Base-by-base conservation (phyloP, 2,329 filamentous ascomycete genomes). In the Dichotomopilus funicola region DNA sequence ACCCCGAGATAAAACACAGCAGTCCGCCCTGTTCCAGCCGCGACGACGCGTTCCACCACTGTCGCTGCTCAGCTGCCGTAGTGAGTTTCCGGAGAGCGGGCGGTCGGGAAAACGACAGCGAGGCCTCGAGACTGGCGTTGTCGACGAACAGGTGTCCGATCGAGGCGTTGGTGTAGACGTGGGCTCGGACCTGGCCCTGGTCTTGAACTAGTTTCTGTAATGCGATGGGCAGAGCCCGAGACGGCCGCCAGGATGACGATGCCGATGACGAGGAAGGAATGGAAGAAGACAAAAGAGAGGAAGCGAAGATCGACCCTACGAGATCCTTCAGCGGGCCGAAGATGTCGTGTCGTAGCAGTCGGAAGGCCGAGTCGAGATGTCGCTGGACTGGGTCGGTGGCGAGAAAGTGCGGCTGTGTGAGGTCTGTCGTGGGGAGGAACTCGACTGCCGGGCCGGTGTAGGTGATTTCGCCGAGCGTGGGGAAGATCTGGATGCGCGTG, bases 391-490 rank as follows among this genome's bases (percentile, higher is more conserved):
- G 51, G 13, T 61, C 59, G 2, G 5, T 27, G 19, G 19, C 75
- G 3, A 65, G 60, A 12, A 72, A 64, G 59, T 79, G 73, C 55
- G 71, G 72, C 7, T 67, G 66, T 0, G 66, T 63, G 2, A 72
- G 62, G 61, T 78, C 71, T 2, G 64, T 72, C 4, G 63, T 67
- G 0, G 69, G 71, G 2, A 77, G 65, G 52, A 74, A 77, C 52
- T 78, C 73, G 19, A 3, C 2, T 27, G 19, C 19, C 4, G 57
- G 46, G 6, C 66, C 62, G 1, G 62, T 33, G 33, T 47, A 64
- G 67, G 11, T 62, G 42, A 78, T 73, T 52, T 78, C 76, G 10
- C 68, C 61, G 1, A 60, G 57, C 0, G 75, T 78, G 0, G 76
- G 76, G 54, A 78, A 61, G 51, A 78, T 75, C 46, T 64, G 62